phyloP scores from a whole-genome alignment of 2,329 filamentous ascomycete species.

The Fusarium globosum region DNA sequence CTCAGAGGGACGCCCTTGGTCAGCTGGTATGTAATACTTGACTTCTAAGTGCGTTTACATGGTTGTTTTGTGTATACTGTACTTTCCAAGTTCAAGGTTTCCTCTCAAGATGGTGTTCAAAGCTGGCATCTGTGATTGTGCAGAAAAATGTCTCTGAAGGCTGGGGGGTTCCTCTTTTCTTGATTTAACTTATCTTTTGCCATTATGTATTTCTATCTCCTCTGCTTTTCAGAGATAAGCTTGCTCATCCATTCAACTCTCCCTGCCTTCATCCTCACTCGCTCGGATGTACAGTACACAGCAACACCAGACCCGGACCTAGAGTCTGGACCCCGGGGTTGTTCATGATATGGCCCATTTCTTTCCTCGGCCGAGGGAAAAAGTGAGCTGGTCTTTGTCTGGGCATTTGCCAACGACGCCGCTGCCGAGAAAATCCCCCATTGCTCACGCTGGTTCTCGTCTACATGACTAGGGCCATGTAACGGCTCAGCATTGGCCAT shows the following conservation, averaged over 20 bases:
- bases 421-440: slow-evolving; percentile 31
- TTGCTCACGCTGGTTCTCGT: slow-evolving; percentile 5
- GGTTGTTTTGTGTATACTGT: slow-evolving; percentile 1
- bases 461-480: slow-evolving; percentile 13
- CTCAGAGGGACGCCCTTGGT: slow-evolving; percentile 39
- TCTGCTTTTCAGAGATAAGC: slow-evolving; percentile 49
- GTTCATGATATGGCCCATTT: slow-evolving; percentile 30
- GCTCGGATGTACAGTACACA: slow-evolving; percentile 17
- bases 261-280: slow-evolving; percentile 31
- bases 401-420: slow-evolving; percentile 25
- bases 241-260: slow-evolving; percentile 31
- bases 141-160: slow-evolving; percentile 33
- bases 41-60: rapidly evolving
- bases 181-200: slow-evolving; percentile 45
- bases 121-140: slow-evolving; percentile 25
- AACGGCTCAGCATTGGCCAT: slow-evolving; percentile 12
- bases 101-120: slow-evolving; percentile 27
- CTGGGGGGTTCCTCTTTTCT: slow-evolving; percentile 37
- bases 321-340: slow-evolving; percentile 2
- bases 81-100: slow-evolving; percentile 2
- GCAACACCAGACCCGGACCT: slow-evolving; percentile 6
- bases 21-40: slow-evolving; percentile 32
- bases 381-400: slow-evolving; percentile 24
- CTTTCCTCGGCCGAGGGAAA: slow-evolving; percentile 20
- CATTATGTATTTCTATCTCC: slow-evolving; percentile 56